Conservation (phyloP, 2,329 filamentous ascomycete species). For the Neoascochyta sp. region DNA sequence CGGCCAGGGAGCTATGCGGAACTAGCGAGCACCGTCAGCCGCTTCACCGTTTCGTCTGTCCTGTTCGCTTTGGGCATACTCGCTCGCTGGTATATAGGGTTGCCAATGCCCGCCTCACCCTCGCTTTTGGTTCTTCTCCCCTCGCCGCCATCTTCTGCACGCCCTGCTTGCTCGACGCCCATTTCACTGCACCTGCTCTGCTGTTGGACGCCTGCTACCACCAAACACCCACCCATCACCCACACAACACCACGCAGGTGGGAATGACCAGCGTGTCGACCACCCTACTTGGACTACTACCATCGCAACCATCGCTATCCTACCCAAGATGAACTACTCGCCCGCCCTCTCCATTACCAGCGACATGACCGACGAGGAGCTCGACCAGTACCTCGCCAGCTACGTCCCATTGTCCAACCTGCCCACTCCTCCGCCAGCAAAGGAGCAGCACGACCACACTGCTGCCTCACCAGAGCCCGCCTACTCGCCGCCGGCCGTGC, state of each 20-base stretch:
- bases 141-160: too few relatives aligned
- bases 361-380: constrained; percentile 38
- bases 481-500: too few relatives aligned
- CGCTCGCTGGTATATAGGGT: constrained; percentile 18
- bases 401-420: constrained; percentile 40
- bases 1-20: constrained; percentile 10
- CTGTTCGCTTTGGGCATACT: constrained; percentile 10
- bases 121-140: constrained; percentile 17
- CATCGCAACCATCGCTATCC: too few relatives aligned
- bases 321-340: constrained; percentile 24
- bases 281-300: too few relatives aligned
- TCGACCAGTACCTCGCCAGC: constrained; percentile 39
- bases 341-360: constrained; percentile 24
- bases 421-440: constrained; percentile 40
- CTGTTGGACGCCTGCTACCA: too few relatives aligned
- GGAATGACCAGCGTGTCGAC: too few relatives aligned
- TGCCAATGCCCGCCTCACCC: constrained; percentile 12
- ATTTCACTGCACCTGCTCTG: constrained; percentile 5
- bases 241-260: too few relatives aligned
- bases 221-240: too few relatives aligned
- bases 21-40: constrained; percentile 23
- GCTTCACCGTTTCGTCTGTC: constrained; percentile 25
- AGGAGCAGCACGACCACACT: constrained; percentile 17
- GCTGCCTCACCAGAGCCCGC: constrained; percentile 6
- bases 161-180: constrained; percentile 1